Evolutionary conservation across 345 rosid genomes (phyloP).

Genomic region (Salix koriyanagi): DNA sequence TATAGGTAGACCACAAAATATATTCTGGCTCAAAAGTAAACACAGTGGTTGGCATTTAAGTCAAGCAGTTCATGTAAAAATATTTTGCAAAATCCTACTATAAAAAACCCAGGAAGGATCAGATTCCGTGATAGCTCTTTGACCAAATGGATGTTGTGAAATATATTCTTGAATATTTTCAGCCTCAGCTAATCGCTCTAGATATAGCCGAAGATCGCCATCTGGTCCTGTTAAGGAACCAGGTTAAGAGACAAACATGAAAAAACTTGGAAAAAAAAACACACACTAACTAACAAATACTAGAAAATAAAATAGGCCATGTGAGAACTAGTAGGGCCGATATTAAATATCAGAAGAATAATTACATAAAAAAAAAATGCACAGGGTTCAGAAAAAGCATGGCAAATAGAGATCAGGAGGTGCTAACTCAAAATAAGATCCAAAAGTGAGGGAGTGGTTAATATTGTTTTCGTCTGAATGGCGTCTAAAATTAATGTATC

Average conservation of each 20-base stretch:
- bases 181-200: conserved; percentile 55
- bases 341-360: neutral
- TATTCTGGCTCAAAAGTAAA: too few species aligned
- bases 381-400: neutral
- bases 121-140: conserved; percentile 54
- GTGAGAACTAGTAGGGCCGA: neutral
- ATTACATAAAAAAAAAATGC: neutral
- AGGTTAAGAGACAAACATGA: neutral
- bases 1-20: too few species aligned
- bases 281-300: neutral
- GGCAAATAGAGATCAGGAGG: neutral
- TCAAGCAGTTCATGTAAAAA: neutral
- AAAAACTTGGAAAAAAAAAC: neutral
- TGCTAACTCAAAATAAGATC: neutral
- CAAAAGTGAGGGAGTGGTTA: neutral
- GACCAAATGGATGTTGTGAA: conserved; percentile 71
- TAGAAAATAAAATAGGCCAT: neutral
- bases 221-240: conserved; percentile 48
- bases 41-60: too few species aligned
- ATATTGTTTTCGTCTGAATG: neutral
- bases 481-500: neutral
- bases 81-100: conserved; percentile 25
- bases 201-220: conserved; percentile 70
- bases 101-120: conserved; percentile 57
- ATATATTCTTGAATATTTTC: conserved; percentile 58